Evolutionary conservation across 176 grass and related monocot species (phyloP).

Genomic region (Bothriochloa decipiens): DNA sequence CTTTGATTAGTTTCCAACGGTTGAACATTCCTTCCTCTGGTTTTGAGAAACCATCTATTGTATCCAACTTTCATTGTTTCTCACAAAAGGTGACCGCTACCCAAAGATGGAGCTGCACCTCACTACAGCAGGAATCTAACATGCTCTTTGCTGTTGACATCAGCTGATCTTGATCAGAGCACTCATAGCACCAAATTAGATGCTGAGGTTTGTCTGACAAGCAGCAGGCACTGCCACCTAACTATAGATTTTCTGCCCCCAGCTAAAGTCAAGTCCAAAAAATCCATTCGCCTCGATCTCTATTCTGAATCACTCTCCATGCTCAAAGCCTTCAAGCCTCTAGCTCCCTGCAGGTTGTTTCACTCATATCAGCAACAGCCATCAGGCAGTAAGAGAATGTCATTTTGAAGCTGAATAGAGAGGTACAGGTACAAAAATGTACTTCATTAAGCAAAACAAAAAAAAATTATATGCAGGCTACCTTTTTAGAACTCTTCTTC

Average conservation of each 20-base stretch:
- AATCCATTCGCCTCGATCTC: slow-evolving; percentile 7
- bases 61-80: not conserved
- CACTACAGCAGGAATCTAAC: not conserved
- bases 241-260: not conserved
- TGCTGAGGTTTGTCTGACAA: slow-evolving; percentile 27
- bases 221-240: not conserved
- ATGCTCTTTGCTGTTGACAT: not conserved
- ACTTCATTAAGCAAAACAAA: slow-evolving; percentile 13
- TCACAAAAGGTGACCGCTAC: not conserved
- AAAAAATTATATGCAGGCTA: slow-evolving; percentile 30
- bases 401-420: not conserved
- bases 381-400: not conserved
- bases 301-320: slow-evolving; percentile 94
- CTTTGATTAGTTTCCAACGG: not conserved
- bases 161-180: not conserved
- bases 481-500: slow-evolving; percentile 94
- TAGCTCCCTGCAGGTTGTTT: slow-evolving; percentile 69
- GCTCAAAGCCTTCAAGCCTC: slow-evolving; percentile 92
- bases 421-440: not conserved
- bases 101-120: not conserved
- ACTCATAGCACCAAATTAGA: slow-evolving; percentile 34
- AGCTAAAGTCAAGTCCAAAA: slow-evolving; percentile 32
- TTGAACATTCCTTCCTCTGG: not conserved
- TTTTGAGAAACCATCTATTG: not conserved
- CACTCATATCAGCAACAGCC: not conserved